Evolutionary conservation across 2,329 filamentous ascomycete species (phyloP).

Genomic region (Aspergillus fijiensis): DNA sequence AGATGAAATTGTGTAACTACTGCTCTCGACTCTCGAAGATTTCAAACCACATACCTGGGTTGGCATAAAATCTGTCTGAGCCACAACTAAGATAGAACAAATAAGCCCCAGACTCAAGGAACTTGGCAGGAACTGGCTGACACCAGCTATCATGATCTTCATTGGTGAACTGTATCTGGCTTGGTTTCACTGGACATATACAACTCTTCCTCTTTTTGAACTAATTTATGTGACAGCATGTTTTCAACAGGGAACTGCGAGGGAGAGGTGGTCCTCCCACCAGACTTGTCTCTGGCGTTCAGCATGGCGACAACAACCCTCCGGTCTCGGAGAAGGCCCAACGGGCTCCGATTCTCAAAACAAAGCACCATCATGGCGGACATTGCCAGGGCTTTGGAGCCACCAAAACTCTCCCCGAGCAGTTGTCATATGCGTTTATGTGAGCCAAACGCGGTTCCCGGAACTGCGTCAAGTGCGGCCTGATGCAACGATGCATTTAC

Average conservation of each 20-base stretch:
- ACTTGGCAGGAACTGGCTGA: background rate
- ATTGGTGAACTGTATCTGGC: background rate
- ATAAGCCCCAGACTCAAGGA: background rate
- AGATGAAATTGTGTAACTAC: too few species aligned
- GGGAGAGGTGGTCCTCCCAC: conserved; percentile 3
- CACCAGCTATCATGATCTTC: background rate
- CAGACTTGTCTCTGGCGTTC: conserved; percentile 4
- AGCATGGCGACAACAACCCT: background rate
- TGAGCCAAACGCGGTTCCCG: conserved; percentile 14
- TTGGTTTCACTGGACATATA: conserved; percentile 3
- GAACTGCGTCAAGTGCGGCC: conserved; percentile 18
- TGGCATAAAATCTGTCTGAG: background rate
- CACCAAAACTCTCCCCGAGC: conserved; percentile 15
- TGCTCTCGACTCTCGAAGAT: background rate
- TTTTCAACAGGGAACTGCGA: conserved; percentile 8
- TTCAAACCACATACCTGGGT: background rate
- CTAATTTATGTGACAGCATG: conserved; percentile 6
- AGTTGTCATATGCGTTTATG: conserved; percentile 20
- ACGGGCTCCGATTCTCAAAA: conserved; percentile 3
- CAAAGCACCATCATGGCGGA: conserved; percentile 4
- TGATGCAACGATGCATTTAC: conserved; percentile 31
- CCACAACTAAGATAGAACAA: too few species aligned
- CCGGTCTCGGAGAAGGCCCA: background rate
- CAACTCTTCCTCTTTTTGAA: conserved; percentile 4
- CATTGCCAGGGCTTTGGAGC: conserved; percentile 4